Conservation (phyloP, 129 eudicot species). For the Daucus carota region DNA sequence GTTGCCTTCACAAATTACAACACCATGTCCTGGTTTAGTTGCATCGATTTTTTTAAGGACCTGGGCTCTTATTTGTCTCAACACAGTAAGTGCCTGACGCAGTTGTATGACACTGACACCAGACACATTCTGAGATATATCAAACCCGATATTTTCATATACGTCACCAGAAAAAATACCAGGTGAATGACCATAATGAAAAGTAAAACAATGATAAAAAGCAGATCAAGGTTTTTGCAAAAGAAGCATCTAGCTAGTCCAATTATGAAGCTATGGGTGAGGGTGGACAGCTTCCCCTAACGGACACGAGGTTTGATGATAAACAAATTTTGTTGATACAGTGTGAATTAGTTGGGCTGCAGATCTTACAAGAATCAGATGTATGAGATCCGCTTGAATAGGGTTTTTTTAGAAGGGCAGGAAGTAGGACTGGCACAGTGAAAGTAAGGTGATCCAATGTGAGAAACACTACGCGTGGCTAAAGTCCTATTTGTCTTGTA, state of each 20-base stretch:
- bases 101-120: not conserved
- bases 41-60: not conserved
- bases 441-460: not conserved
- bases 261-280: not conserved
- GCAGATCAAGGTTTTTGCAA: not conserved
- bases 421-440: not conserved
- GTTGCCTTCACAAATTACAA: not conserved
- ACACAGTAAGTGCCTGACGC: not conserved
- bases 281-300: not conserved
- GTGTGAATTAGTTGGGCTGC: not conserved
- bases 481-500: not conserved
- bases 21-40: not conserved
- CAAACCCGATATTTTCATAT: not conserved
- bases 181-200: not conserved
- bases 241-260: not conserved
- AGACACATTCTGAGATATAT: not conserved
- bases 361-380: not conserved
- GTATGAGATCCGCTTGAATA: not conserved
- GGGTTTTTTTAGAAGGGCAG: not conserved
- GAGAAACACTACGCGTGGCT: not conserved
- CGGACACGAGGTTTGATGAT: not conserved
- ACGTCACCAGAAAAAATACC: not conserved
- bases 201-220: not conserved
- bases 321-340: not conserved
- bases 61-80: not conserved